Evolutionary conservation across 257 asterid genomes (phyloP).

Genomic region (Solanum ossicruentum): DNA sequence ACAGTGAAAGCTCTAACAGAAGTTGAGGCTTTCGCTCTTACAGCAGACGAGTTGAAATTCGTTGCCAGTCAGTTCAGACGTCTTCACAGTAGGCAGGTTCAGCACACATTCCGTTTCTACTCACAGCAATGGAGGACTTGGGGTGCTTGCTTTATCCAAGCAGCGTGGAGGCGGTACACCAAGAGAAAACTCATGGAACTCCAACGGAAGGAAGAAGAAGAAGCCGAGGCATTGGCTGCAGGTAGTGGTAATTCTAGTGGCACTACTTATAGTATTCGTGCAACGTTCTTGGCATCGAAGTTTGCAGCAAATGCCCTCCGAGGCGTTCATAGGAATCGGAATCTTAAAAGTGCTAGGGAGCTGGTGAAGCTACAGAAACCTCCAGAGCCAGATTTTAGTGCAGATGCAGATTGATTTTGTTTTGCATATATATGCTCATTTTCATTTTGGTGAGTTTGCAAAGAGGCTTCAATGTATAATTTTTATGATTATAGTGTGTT

Average conservation of each 20-base stretch:
- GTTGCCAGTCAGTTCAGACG: slow-evolving; percentile 94
- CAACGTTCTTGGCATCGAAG: slow-evolving; percentile 70
- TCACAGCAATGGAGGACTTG: slow-evolving; percentile 98
- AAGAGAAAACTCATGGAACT: slow-evolving; percentile 66
- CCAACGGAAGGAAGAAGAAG: slow-evolving; percentile 67
- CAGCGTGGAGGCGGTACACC: slow-evolving; percentile 89
- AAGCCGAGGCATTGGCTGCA: slow-evolving; percentile 23
- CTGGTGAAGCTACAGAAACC: slow-evolving; percentile 79
- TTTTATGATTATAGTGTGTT: not conserved
- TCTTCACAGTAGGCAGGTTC: slow-evolving; percentile 96
- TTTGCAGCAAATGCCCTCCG: slow-evolving; percentile 87
- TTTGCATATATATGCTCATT: not conserved
- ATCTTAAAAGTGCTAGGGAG: slow-evolving; percentile 72
- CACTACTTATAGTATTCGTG: slow-evolving; percentile 62
- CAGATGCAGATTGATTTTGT: slow-evolving; percentile 55
- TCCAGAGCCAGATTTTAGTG: slow-evolving; percentile 88
- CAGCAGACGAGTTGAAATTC: slow-evolving; percentile 83
- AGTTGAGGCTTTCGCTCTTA: slow-evolving; percentile 85
- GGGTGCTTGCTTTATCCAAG: slow-evolving; percentile 96
- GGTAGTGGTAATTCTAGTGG: slow-evolving; percentile 26
- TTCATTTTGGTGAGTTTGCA: slow-evolving; percentile 1
- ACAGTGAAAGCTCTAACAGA: slow-evolving; percentile 78
- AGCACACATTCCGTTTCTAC: slow-evolving; percentile 96
- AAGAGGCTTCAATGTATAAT: slow-evolving; percentile 18
- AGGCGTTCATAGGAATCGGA: slow-evolving; percentile 81